A percentile compares a stretch with the other conserved stretches of the same genome.
Evolutionary conservation across 108 stramenopile genomes (phyloP).

Genomic region (Phaeodactylum tricornutum): DNA sequence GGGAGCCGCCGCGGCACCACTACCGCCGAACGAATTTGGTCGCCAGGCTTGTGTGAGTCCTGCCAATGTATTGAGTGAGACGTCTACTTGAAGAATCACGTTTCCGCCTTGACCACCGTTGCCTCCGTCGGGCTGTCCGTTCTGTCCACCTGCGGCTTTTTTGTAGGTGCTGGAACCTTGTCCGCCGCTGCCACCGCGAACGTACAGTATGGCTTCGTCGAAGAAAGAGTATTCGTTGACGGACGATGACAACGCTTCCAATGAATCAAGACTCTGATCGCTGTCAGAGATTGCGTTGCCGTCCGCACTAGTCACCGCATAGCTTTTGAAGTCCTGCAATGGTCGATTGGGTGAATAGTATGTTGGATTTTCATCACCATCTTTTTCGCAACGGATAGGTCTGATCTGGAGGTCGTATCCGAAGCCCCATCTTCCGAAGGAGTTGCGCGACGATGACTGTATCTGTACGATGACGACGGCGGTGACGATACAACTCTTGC

Average conservation of each 20-base stretch:
- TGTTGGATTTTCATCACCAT: background rate
- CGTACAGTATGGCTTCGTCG: constrained; percentile 73
- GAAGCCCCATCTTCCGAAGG: too few species aligned
- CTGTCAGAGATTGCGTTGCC: background rate
- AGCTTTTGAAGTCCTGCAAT: background rate
- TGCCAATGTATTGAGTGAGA: constrained; percentile 83
- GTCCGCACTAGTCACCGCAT: background rate
- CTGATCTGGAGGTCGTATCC: too few species aligned
- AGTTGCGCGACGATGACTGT: too few species aligned
- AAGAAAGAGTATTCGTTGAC: constrained; percentile 76
- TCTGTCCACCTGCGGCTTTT: constrained; percentile 49
- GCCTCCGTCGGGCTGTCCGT: constrained; percentile 88
- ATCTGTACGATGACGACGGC: too few species aligned
- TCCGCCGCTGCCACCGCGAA: constrained; percentile 78
- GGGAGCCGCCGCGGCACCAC: constrained; percentile 39
- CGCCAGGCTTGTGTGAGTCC: constrained; percentile 64
- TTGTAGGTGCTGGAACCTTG: constrained; percentile 77
- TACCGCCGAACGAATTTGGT: constrained; percentile 76
- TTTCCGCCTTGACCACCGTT: constrained; percentile 89
- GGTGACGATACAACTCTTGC: too few species aligned
- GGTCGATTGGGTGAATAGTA: constrained; percentile 10
- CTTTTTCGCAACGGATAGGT: too few species aligned
- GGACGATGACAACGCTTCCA: too few species aligned
- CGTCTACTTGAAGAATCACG: constrained; percentile 72
- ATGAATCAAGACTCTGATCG: too few species aligned